These are phyloP conservation scores for Cryptococcus neoformans DNA, from an alignment of 1,284 basidiomycete species.

Conservation along the genomic window DNA sequence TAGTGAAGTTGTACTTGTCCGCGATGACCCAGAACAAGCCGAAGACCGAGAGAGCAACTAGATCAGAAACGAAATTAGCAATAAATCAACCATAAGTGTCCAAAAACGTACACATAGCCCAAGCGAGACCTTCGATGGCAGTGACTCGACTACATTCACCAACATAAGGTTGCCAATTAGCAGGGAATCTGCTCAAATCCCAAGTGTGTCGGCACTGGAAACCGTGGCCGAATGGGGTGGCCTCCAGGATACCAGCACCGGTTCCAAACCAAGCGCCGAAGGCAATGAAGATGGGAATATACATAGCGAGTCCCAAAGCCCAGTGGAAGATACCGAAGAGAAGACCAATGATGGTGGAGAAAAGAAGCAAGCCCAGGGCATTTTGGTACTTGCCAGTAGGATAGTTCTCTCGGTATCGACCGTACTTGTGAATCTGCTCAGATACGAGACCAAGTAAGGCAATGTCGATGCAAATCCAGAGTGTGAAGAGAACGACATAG, in stretches of 20 bases:
- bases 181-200: constrained; percentile 27
- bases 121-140: constrained; percentile 36
- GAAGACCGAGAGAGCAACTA: constrained; percentile 33
- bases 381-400: constrained; percentile 29
- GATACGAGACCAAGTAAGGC: constrained; percentile 41
- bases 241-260: constrained; percentile 36
- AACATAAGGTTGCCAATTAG: constrained; percentile 24
- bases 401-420: constrained; percentile 19
- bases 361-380: constrained; percentile 37
- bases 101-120: constrained; percentile 35
- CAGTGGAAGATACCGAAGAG: constrained; percentile 38
- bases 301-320: constrained; percentile 21
- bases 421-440: constrained; percentile 38
- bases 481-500: constrained; percentile 56
- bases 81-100: constrained; percentile 1
- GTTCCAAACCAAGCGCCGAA: constrained; percentile 27
- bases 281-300: constrained; percentile 32
- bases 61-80: neutral
- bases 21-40: constrained; percentile 32
- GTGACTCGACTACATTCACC: constrained; percentile 29
- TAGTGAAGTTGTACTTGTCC: constrained; percentile 30
- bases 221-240: constrained; percentile 42
- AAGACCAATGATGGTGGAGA: constrained; percentile 30
- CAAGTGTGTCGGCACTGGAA: constrained; percentile 28
- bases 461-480: constrained; percentile 56